phyloP scores from a whole-genome alignment of 305 asterid genomes.

The Solanum aculeatissimum region DNA sequence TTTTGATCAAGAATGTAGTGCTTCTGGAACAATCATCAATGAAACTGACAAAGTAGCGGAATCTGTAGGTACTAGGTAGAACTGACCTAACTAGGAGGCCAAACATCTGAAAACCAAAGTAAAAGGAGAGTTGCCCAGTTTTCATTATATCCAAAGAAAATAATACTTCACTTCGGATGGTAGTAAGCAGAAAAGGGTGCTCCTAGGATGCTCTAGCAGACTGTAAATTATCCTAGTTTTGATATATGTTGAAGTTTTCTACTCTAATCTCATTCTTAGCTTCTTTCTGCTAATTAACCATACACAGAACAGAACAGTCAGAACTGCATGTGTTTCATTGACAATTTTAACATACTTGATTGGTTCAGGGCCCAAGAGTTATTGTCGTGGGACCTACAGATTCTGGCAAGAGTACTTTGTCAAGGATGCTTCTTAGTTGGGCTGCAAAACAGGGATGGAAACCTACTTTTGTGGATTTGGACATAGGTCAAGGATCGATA shows the following conservation, averaged over 20 bases:
- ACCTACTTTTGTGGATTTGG: slow-evolving; percentile 96
- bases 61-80: too few species aligned
- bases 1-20: too few species aligned
- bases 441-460: slow-evolving; percentile 99
- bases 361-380: slow-evolving; percentile 85
- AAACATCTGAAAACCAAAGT: too few species aligned
- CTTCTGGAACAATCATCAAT: too few species aligned
- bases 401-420: slow-evolving; percentile 93
- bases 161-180: background rate
- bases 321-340: background rate
- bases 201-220: background rate
- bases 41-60: too few species aligned
- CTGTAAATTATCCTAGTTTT: background rate
- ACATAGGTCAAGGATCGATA: slow-evolving; percentile 95
- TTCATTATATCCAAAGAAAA: background rate
- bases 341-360: background rate
- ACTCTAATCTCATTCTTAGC: background rate
- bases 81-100: too few species aligned
- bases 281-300: background rate
- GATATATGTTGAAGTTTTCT: background rate
- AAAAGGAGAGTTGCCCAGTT: too few species aligned
- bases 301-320: background rate
- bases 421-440: slow-evolving; percentile 99
- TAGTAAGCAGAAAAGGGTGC: background rate
- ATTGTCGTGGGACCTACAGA: slow-evolving; percentile 97